phyloP scores from a whole-genome alignment of 495 filamentous ascomycete genomes.

The Podospora conica region DNA sequence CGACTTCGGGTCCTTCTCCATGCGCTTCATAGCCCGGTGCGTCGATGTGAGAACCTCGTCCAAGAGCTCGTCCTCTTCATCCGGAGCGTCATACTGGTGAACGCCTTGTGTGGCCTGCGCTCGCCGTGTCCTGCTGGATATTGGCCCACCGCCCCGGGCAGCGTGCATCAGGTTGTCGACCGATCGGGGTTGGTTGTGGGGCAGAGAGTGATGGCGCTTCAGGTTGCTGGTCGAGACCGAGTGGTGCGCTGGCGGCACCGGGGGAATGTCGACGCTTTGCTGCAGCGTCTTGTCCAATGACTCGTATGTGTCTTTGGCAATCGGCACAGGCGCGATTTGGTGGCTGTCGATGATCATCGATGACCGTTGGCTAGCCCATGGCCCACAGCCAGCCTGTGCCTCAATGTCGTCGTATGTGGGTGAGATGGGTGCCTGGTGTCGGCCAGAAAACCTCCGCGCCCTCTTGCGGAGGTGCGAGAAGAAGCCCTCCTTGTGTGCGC shows the following conservation, averaged over 20 bases:
- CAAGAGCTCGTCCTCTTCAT: constrained; percentile 93
- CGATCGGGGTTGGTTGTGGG: constrained; percentile 59
- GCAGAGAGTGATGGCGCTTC: constrained; percentile 70
- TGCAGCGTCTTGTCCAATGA: constrained; percentile 74
- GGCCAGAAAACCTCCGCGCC: constrained; percentile 85
- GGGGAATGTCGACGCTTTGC: constrained; percentile 54
- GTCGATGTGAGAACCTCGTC: constrained; percentile 64
- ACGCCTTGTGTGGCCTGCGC: constrained; percentile 70
- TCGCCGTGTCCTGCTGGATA: constrained; percentile 78
- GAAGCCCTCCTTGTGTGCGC: constrained; percentile 83
- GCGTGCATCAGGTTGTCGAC: constrained; percentile 56
- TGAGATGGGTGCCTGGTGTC: constrained; percentile 70
- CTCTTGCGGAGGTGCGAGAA: constrained; percentile 96
- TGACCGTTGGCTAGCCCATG: constrained; percentile 77
- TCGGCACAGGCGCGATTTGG: constrained; percentile 37
- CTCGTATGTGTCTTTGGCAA: constrained; percentile 55
- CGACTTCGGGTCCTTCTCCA: constrained; percentile 45
- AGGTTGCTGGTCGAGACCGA: constrained; percentile 47
- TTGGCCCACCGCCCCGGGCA: constrained; percentile 50
- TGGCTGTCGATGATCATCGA: constrained; percentile 70
- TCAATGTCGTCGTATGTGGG: constrained; percentile 79
- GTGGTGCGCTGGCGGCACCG: constrained; percentile 48
- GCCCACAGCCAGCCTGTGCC: constrained; percentile 82
- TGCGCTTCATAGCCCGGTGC: constrained; percentile 43
- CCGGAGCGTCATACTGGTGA: constrained; percentile 86